Percentiles rank a stretch among this genome's conserved stretches.
Evolutionary conservation across 306 rosid genomes (phyloP).

Genomic region (Urtica urens): DNA sequence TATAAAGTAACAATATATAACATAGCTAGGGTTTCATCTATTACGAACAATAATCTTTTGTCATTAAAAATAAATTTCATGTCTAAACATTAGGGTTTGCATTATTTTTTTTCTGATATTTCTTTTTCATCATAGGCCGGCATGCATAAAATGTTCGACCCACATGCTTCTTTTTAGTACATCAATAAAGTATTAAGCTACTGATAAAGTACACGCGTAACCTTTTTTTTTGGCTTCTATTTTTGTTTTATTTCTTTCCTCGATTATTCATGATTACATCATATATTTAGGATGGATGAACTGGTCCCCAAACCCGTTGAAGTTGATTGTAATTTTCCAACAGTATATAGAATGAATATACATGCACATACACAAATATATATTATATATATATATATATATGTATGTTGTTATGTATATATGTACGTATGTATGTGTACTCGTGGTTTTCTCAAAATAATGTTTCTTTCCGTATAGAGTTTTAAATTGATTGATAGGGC

Average conservation of each 20-base stretch:
- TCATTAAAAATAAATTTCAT: neutral
- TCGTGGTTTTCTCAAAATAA: too few species aligned
- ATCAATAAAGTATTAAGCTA: slow-evolving; percentile 20
- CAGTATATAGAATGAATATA: too few species aligned
- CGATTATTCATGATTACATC: neutral
- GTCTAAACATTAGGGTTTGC: slow-evolving; percentile 3
- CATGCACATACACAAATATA: too few species aligned
- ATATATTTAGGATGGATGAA: neutral
- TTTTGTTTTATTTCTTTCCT: slow-evolving; percentile 11
- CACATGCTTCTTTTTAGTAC: slow-evolving; percentile 13
- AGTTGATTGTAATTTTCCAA: too few species aligned
- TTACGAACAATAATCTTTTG: neutral
- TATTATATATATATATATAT: too few species aligned
- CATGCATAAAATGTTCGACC: slow-evolving; percentile 17
- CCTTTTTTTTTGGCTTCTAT: neutral
- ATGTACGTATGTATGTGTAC: too few species aligned
- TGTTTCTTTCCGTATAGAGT: too few species aligned
- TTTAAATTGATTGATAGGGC: too few species aligned
- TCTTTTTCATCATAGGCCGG: neutral
- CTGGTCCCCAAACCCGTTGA: slow-evolving; percentile 4
- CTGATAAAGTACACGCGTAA: slow-evolving; percentile 9
- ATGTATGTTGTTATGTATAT: too few species aligned
- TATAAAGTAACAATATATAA: too few species aligned
- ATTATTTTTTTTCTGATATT: neutral
- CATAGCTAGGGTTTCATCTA: neutral